phyloP scores from a whole-genome alignment of 768 basidiomycete species.

The Arthromyces matolae region DNA sequence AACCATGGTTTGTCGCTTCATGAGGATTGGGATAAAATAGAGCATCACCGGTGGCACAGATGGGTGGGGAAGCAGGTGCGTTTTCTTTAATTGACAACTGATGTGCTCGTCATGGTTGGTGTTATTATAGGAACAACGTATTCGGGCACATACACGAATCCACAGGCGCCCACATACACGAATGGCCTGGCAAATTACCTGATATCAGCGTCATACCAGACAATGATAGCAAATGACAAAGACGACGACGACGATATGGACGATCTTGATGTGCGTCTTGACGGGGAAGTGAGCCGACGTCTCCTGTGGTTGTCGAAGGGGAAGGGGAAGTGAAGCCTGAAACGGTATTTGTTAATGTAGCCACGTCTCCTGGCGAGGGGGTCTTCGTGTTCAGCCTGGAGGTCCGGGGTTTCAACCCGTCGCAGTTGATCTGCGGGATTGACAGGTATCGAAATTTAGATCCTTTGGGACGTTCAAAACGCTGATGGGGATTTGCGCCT shows the following conservation, averaged over 20 bases:
- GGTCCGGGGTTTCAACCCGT: background rate
- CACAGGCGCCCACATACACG: slow-evolving; percentile 41
- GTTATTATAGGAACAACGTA: slow-evolving; percentile 22
- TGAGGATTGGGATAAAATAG: too few relatives aligned
- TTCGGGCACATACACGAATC: slow-evolving; percentile 73
- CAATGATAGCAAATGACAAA: too few relatives aligned
- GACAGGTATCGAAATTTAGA: too few relatives aligned
- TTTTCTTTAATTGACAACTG: too few relatives aligned
- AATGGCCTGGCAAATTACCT: slow-evolving; percentile 21
- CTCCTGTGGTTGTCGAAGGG: background rate
- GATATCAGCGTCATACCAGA: background rate
- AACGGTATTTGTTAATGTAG: background rate
- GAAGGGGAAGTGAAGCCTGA: background rate
- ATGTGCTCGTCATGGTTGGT: background rate
- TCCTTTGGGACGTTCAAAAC: too few relatives aligned
- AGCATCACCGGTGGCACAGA: too few relatives aligned
- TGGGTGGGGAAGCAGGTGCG: too few relatives aligned
- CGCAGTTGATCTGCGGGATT: background rate
- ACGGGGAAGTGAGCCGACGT: background rate
- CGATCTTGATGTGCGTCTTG: background rate
- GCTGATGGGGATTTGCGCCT: too few relatives aligned
- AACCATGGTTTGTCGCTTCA: too few relatives aligned
- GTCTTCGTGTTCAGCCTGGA: background rate
- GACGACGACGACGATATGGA: background rate
- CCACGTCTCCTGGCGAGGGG: background rate